Evolutionary conservation across 345 rosid genomes (phyloP).

Genomic region (Ricinus communis): DNA sequence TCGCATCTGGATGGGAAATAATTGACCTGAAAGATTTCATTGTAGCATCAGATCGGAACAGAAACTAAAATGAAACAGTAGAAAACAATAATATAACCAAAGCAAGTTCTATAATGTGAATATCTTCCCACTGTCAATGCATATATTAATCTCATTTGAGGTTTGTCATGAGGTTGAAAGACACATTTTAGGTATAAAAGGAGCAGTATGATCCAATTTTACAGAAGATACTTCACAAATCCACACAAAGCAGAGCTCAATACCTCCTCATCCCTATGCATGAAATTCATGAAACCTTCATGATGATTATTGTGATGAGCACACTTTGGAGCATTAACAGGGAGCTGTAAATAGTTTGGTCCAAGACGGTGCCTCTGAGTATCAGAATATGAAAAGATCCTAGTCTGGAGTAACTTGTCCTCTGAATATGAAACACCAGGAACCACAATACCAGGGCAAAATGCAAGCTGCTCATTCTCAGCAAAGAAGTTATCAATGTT

Average conservation of each 20-base stretch:
- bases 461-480: constrained; percentile 93
- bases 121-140: neutral
- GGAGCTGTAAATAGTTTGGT: constrained; percentile 94
- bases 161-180: neutral
- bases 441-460: constrained; percentile 88
- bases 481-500: constrained; percentile 94
- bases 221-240: neutral
- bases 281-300: constrained; percentile 89
- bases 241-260: neutral
- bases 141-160: neutral
- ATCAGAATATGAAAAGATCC: constrained; percentile 85
- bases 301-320: constrained; percentile 94
- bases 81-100: neutral
- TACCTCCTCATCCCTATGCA: constrained; percentile 96
- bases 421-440: constrained; percentile 89
- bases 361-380: constrained; percentile 99
- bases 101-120: neutral
- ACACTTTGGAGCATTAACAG: constrained; percentile 93
- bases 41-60: constrained; percentile 8
- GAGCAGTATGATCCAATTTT: neutral
- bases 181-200: neutral
- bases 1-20: constrained; percentile 92
- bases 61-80: neutral
- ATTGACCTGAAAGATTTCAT: constrained; percentile 56
- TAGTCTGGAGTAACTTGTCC: constrained; percentile 85